These are phyloP conservation scores for Oryza nivara DNA, from an alignment of 176 grass and related monocot genomes.

Conservation along the genomic window DNA sequence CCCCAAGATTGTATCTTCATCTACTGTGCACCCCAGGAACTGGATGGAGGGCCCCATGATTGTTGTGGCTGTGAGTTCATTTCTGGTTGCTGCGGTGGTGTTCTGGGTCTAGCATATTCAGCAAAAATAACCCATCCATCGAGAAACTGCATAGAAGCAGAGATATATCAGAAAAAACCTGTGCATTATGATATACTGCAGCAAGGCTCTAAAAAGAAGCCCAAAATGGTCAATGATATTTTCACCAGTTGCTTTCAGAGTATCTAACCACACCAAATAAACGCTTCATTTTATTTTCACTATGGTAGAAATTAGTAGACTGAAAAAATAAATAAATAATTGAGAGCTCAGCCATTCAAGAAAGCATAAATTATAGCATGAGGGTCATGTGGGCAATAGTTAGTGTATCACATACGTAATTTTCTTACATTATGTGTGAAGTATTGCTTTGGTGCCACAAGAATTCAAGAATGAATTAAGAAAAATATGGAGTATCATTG, in stretches of 20 bases:
- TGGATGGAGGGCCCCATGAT: constrained; percentile 48
- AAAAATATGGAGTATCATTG: neutral
- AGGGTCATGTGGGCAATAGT: neutral
- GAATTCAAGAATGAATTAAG: neutral
- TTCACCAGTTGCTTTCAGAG: neutral
- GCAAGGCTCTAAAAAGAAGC: neutral
- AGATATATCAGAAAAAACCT: constrained; percentile 11
- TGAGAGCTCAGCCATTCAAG: neutral
- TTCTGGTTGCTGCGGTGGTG: constrained; percentile 37
- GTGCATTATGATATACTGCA: neutral
- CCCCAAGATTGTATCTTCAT: constrained; percentile 12
- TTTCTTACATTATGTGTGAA: neutral
- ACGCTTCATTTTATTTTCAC: neutral
- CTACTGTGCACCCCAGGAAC: constrained; percentile 51
- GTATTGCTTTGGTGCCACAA: neutral
- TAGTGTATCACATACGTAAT: neutral
- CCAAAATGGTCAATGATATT: neutral
- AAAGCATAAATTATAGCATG: neutral
- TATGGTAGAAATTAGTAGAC: constrained; percentile 16
- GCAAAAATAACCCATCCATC: constrained; percentile 99
- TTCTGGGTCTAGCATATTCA: constrained; percentile 71
- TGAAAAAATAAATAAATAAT: neutral
- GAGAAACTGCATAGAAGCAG: constrained; percentile 65
- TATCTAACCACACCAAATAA: neutral
- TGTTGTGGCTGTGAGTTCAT: constrained; percentile 40